Conservation (phyloP, 257 asterid genomes). For the Solanum pinnatisectum region DNA sequence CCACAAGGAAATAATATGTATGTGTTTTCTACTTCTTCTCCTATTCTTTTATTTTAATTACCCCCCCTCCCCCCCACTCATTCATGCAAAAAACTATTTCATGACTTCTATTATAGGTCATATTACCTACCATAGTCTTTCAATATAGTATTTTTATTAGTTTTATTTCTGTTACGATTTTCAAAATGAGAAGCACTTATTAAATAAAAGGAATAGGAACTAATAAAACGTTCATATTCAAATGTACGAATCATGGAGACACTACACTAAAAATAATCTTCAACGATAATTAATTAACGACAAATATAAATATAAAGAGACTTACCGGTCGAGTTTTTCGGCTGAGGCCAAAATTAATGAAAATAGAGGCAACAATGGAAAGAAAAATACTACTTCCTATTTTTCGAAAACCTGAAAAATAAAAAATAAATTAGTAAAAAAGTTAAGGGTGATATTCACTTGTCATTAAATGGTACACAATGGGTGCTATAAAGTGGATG, state of each 20-base stretch:
- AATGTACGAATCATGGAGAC: background rate
- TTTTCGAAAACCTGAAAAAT: slow-evolving; percentile 56
- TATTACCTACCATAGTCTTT: background rate
- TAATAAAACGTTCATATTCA: background rate
- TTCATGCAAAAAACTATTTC: background rate
- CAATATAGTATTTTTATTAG: background rate
- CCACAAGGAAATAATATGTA: too few relatives aligned
- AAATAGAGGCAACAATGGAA: slow-evolving; percentile 49
- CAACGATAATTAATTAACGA: too few relatives aligned
- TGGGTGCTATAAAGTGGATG: background rate
- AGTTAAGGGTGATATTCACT: background rate
- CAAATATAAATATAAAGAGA: background rate
- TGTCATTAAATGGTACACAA: background rate
- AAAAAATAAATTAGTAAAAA: background rate
- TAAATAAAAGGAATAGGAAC: background rate
- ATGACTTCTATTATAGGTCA: too few relatives aligned
- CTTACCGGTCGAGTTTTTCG: slow-evolving; percentile 72
- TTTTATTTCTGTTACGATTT: background rate
- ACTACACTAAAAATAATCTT: too few relatives aligned
- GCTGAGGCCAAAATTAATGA: slow-evolving; percentile 75
- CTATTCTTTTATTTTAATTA: too few relatives aligned
- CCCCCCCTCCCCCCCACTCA: background rate
- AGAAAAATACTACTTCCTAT: slow-evolving; percentile 53
- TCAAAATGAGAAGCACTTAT: background rate
- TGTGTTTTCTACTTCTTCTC: too few relatives aligned